A percentile compares a stretch with the other conserved stretches of the same genome.
Evolutionary conservation across 306 rosid genomes (phyloP).

Genomic region (Vachellia pachyceras): DNA sequence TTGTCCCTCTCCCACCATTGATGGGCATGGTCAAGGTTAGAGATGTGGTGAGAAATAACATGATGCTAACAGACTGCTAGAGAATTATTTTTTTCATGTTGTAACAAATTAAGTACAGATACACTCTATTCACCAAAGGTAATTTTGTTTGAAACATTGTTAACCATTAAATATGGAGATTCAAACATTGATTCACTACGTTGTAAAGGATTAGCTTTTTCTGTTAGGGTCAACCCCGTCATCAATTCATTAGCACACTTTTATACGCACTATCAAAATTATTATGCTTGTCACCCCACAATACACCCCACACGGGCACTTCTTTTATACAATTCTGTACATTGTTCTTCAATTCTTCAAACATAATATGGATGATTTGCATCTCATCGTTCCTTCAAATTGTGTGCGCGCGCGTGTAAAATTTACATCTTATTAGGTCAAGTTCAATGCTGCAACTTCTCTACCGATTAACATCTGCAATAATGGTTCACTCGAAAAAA

Average conservation of each 20-base stretch:
- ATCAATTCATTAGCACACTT: not conserved
- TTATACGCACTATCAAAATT: constrained; percentile 34
- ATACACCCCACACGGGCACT: not conserved
- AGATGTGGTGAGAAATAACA: constrained; percentile 15
- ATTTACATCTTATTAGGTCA: not conserved
- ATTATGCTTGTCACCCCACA: constrained; percentile 44
- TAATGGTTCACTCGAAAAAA: no score
- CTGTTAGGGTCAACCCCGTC: no score
- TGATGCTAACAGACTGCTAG: not conserved
- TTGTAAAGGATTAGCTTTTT: no score
- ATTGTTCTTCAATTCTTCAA: no score
- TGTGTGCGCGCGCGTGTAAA: no score
- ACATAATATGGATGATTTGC: no score
- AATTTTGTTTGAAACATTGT: no score
- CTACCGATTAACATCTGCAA: not conserved
- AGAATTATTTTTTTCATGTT: constrained; percentile 13
- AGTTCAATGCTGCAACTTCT: not conserved
- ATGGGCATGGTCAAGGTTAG: constrained; percentile 39
- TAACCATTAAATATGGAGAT: no score
- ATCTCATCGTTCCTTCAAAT: not conserved
- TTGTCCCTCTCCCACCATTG: constrained; percentile 41
- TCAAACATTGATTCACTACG: no score
- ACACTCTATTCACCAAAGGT: no score
- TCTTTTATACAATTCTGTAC: no score
- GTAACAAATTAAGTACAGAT: constrained; percentile 26